Evolutionary conservation across 768 basidiomycete species (phyloP).

Genomic region (Neoboletus magnificus): DNA sequence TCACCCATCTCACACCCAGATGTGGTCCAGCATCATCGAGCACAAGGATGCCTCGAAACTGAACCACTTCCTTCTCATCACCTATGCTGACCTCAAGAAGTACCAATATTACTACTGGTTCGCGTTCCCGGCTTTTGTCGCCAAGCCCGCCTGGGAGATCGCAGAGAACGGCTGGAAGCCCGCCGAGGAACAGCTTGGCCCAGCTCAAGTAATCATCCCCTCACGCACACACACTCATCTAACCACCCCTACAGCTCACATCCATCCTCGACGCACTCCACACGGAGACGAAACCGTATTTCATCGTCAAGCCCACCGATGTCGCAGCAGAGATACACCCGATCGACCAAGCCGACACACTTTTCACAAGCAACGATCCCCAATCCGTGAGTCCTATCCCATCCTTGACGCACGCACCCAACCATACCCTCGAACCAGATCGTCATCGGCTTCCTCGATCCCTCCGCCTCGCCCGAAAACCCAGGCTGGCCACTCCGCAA

Average conservation of each 20-base stretch:
- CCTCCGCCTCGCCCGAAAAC: conserved; percentile 69
- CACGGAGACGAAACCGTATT: conserved; percentile 48
- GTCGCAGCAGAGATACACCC: conserved; percentile 42
- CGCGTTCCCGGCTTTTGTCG: conserved; percentile 87
- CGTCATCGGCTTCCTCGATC: conserved; percentile 75
- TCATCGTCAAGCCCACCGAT: conserved; percentile 50
- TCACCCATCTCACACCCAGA: conserved; percentile 38
- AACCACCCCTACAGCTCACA: conserved; percentile 39
- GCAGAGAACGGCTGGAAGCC: conserved; percentile 54
- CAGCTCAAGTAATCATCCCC: conserved; percentile 36
- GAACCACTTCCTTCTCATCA: conserved; percentile 82
- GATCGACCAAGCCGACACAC: conserved; percentile 54
- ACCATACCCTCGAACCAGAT: conserved; percentile 32
- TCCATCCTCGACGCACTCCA: conserved; percentile 51
- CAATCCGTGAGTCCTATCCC: conserved; percentile 38
- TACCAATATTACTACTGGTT: conserved; percentile 99
- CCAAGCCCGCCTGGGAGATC: conserved; percentile 90
- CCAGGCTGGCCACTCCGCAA: conserved; percentile 96
- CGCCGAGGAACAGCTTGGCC: conserved; percentile 44
- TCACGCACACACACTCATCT: not conserved
- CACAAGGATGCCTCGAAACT: conserved; percentile 55
- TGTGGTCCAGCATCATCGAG: conserved; percentile 60
- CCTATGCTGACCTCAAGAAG: conserved; percentile 96
- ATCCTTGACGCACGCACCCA: conserved; percentile 9
- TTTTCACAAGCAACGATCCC: conserved; percentile 49